These are phyloP conservation scores for Suillus subalutaceus DNA, from an alignment of 768 basidiomycete species.

Conservation along the genomic window DNA sequence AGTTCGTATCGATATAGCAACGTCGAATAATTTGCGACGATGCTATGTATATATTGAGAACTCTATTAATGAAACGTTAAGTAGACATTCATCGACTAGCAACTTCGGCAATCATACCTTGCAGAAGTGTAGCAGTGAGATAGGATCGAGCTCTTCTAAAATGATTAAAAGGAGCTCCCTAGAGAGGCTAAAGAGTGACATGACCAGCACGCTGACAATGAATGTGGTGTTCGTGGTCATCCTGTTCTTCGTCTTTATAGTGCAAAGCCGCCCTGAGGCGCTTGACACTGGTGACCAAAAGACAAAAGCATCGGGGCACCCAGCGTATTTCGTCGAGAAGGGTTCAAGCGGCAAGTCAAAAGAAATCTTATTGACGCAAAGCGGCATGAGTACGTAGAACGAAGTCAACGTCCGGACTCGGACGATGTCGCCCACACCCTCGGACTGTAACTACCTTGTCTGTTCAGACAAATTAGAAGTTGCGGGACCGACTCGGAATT, in stretches of 20 bases:
- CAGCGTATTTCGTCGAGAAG: conserved; percentile 32
- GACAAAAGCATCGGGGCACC: conserved; percentile 38
- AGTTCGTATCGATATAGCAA: conserved; percentile 38
- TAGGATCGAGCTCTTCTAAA: conserved; percentile 36
- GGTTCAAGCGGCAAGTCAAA: conserved; percentile 30
- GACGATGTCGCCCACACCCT: conserved; percentile 22
- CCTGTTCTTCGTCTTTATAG: conserved; percentile 28
- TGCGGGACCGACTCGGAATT: conserved; percentile 32
- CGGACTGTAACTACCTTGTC: conserved; percentile 26
- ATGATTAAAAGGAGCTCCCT: conserved; percentile 32
- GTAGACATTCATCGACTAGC: background rate
- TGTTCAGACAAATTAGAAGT: conserved; percentile 31
- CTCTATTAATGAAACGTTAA: conserved; percentile 21
- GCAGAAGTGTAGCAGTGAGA: conserved; percentile 35
- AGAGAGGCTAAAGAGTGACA: conserved; percentile 37
- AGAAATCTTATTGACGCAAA: conserved; percentile 28
- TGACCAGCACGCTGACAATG: conserved; percentile 37
- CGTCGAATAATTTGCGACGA: conserved; percentile 27
- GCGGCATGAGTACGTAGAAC: conserved; percentile 29
- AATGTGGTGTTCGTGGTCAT: conserved; percentile 18
- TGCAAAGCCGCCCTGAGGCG: conserved; percentile 25
- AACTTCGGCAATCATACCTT: conserved; percentile 21
- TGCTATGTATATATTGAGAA: conserved; percentile 23
- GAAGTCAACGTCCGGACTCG: conserved; percentile 21
- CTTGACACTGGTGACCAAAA: conserved; percentile 28